Evolutionary conservation across 2,329 filamentous ascomycete genomes (phyloP).

Genomic region (Amauroascus verrucosus): DNA sequence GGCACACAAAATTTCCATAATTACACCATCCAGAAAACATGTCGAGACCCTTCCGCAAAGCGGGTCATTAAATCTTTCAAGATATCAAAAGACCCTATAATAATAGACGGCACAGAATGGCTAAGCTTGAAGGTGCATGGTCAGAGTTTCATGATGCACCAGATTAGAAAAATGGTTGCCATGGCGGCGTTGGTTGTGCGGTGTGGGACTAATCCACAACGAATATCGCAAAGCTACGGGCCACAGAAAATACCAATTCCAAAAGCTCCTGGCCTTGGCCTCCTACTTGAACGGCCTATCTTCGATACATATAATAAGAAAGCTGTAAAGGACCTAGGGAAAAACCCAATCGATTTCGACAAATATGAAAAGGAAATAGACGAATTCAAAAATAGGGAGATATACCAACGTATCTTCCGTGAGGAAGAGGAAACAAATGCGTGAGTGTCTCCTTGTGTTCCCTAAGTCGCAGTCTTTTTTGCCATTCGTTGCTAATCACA

Average conservation of each 20-base stretch:
- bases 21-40: constrained; percentile 85
- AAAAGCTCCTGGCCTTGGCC: constrained; percentile 79
- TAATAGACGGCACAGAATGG: constrained; percentile 91
- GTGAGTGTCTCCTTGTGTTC: constrained; percentile 46
- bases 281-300: constrained; percentile 81
- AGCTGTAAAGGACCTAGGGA: constrained; percentile 52
- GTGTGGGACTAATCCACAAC: constrained; percentile 62
- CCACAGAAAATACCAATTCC: constrained; percentile 71
- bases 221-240: constrained; percentile 66
- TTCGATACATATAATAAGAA: constrained; percentile 82
- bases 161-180: constrained; percentile 98
- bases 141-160: constrained; percentile 99
- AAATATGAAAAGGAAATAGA: constrained; percentile 69
- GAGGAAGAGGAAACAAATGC: constrained; percentile 80
- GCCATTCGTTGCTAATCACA: neutral
- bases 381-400: constrained; percentile 82
- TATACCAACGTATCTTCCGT: constrained; percentile 83
- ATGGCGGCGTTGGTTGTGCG: constrained; percentile 79
- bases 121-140: constrained; percentile 91
- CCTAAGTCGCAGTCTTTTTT: neutral
- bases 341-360: constrained; percentile 64
- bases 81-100: constrained; percentile 62
- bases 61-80: constrained; percentile 88
- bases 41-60: constrained; percentile 71
- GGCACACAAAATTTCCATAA: constrained; percentile 94